Evolutionary conservation across 2,329 filamentous ascomycete species (phyloP).

Genomic region (Bretziella fagacearum): DNA sequence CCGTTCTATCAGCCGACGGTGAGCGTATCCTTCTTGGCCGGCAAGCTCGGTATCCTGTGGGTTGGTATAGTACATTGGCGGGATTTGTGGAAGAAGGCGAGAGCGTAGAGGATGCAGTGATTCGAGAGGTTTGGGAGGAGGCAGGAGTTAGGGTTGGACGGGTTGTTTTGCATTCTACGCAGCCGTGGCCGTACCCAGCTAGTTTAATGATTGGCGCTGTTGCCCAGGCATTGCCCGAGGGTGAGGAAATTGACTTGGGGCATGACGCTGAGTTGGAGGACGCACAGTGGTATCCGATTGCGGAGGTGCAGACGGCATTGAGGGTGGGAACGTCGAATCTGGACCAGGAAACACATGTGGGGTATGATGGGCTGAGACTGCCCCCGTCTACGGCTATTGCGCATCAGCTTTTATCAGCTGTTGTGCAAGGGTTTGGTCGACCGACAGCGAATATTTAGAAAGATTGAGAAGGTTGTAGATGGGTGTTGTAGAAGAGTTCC

Average conservation of each 20-base stretch:
- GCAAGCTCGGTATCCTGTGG: conserved; percentile 61
- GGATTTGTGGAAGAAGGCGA: conserved; percentile 77
- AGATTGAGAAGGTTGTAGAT: not conserved
- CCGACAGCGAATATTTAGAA: conserved; percentile 8
- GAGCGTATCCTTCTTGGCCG: conserved; percentile 68
- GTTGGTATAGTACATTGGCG: conserved; percentile 81
- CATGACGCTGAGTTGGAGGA: conserved; percentile 85
- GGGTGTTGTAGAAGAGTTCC: too few relatives aligned
- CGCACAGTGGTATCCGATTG: conserved; percentile 73
- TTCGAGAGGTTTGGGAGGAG: conserved; percentile 76
- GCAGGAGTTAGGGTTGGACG: conserved; percentile 58
- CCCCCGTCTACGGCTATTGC: conserved; percentile 84
- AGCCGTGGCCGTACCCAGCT: conserved; percentile 76
- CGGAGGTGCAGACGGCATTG: conserved; percentile 64
- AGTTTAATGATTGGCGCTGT: conserved; percentile 79
- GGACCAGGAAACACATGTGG: conserved; percentile 44
- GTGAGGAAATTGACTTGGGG: conserved; percentile 65
- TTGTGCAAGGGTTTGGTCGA: conserved; percentile 47
- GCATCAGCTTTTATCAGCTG: conserved; percentile 67
- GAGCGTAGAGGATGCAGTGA: conserved; percentile 68
- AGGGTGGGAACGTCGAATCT: conserved; percentile 41
- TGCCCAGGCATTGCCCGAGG: conserved; percentile 61
- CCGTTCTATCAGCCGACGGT: conserved; percentile 67
- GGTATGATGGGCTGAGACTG: conserved; percentile 57
- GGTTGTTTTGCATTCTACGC: conserved; percentile 66